Evolutionary conservation across 106 monocot species (phyloP).

Genomic region (Dendrobium huoshanense): DNA sequence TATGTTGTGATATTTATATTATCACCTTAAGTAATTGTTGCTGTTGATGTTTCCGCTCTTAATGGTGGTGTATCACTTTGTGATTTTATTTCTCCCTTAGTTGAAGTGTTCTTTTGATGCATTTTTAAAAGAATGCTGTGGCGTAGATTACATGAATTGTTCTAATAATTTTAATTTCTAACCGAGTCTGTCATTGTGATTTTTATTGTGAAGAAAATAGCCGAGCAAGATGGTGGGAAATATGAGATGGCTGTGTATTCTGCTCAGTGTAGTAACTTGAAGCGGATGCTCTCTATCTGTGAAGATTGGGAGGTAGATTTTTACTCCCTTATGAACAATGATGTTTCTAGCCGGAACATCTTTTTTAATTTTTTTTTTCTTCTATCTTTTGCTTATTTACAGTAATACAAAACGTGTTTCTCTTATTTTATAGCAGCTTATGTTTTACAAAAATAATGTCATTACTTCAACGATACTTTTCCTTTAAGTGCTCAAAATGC

Average conservation of each 20-base stretch:
- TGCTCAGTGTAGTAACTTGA: constrained; percentile 86
- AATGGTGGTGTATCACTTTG: not conserved
- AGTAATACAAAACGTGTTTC: not conserved
- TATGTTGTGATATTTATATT: not conserved
- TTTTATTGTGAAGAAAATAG: constrained; percentile 68
- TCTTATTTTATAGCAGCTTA: not conserved
- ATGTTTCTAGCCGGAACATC: not conserved
- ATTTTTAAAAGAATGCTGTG: not conserved
- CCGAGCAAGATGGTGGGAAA: constrained; percentile 82
- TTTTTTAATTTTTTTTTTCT: not conserved
- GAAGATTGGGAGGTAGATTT: constrained; percentile 94
- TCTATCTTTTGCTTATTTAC: not conserved
- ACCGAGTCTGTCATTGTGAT: not conserved
- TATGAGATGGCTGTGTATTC: constrained; percentile 94
- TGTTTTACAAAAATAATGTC: not conserved
- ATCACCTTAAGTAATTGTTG: not conserved
- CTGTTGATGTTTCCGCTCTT: not conserved
- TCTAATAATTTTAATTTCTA: not conserved
- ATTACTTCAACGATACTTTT: not conserved
- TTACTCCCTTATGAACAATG: not conserved
- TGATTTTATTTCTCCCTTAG: not conserved
- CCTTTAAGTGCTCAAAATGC: too few relatives aligned
- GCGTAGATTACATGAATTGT: not conserved
- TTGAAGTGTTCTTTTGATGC: not conserved
- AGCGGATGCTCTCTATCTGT: constrained; percentile 76